Evolutionary conservation across 495 filamentous ascomycete genomes (phyloP), one percentile per base, ranked within the genome.

Genomic region (Penicillium dipodomyicola): DNA sequence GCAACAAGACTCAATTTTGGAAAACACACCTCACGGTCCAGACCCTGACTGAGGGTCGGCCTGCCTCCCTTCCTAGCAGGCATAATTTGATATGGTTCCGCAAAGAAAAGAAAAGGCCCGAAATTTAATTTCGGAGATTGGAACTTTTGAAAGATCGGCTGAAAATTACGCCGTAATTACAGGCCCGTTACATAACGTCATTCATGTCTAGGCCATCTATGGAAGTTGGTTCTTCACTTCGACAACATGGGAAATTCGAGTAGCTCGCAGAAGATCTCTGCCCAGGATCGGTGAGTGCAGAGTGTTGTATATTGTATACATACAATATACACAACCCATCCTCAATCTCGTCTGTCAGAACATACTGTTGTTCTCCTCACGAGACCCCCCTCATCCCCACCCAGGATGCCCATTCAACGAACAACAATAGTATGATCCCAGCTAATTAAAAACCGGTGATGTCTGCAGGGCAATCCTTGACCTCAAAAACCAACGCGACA

Each of bases 401-500:
- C 10, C 22, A 39, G 20, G 17, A 29, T 12, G 20, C 33, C 29
- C 17, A 29, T 35, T 30, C 22, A 42, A 35, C 12, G 33, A 37
- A 37, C 15, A 2, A 2, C 15, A 39, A 39, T 39, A 17, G 35
- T 39, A 32, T 25, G 9, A 30, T 47, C 15, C 45, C 15, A 14
- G 52, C 61, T 59, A 63, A 52, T 40, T 23, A 25, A 8, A 29
- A 0, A 15, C 22, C 40, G 11, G 22, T 42, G 46, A 5, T 40
- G 12, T 0, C 68, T 27, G 19, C 11, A 93, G 89, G 66, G 94
- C 94, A 35, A 97, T 97, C 71, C 87, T 97, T 56, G 91, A 97
- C 75, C 85, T 98, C 69, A 97, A 97, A 72, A 89, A 86, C 76
- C 95, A 98, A 74, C 92, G 94, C 68, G 94, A 98, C 80, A 92